A percentile compares a stretch with the other conserved stretches of the same genome.
Evolutionary conservation across 2,329 filamentous ascomycete species (phyloP).

Genomic region (Aspergillus spinulosporus): DNA sequence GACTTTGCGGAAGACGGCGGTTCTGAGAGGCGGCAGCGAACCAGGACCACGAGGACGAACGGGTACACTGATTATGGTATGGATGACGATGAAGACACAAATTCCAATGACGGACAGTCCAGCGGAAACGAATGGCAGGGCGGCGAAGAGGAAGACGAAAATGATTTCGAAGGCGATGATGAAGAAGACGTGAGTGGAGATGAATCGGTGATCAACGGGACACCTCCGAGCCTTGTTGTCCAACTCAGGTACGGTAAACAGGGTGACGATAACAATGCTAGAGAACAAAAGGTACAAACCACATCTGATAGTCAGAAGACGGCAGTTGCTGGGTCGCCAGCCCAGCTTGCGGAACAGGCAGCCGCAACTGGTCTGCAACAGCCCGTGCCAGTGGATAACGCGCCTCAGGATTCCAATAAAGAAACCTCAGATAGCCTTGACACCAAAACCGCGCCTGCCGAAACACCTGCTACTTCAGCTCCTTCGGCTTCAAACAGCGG

Average conservation of each 20-base stretch:
- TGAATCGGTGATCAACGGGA: constrained; percentile 50
- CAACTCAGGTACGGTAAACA: constrained; percentile 59
- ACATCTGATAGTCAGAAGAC: constrained; percentile 19
- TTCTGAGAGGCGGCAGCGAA: constrained; percentile 42
- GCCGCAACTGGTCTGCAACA: constrained; percentile 6
- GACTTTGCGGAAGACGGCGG: constrained; percentile 47
- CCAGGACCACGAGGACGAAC: constrained; percentile 32
- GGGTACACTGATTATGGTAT: constrained; percentile 57
- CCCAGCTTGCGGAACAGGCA: constrained; percentile 5
- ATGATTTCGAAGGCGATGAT: constrained; percentile 60
- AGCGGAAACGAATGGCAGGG: constrained; percentile 70
- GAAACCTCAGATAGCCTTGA: constrained; percentile 1
- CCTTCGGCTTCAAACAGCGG: constrained; percentile 1
- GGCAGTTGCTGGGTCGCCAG: constrained; percentile 7
- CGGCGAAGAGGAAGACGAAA: constrained; percentile 72
- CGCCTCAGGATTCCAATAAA: neutral
- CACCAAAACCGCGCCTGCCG: neutral
- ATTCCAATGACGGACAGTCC: constrained; percentile 61
- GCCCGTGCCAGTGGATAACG: constrained; percentile 8
- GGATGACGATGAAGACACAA: constrained; percentile 65
- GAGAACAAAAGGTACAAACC: constrained; percentile 19
- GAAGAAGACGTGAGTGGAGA: constrained; percentile 46
- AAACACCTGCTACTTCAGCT: neutral
- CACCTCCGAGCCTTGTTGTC: constrained; percentile 68
- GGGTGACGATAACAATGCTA: constrained; percentile 20